Conservation (phyloP, 2,329 filamentous ascomycete species). For the Colletotrichum horii region DNA sequence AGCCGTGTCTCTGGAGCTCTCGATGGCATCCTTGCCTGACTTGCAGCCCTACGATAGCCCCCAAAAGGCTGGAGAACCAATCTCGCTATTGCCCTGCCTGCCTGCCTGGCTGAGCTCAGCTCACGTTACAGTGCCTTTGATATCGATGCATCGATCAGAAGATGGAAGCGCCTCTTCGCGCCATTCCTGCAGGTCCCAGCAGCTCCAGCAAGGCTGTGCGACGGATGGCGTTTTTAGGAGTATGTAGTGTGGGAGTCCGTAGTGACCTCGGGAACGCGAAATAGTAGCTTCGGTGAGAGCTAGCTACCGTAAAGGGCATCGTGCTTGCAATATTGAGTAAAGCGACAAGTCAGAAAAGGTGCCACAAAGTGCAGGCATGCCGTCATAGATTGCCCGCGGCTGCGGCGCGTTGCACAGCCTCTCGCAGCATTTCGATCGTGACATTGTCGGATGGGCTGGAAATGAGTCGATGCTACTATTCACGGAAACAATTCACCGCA, state of each 20-base stretch:
- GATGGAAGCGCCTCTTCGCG: not conserved
- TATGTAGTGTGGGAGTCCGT: not conserved
- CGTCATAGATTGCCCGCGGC: conserved; percentile 3
- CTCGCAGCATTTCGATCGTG: not conserved
- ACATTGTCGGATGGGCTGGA: not conserved
- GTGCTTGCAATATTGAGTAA: conserved; percentile 1
- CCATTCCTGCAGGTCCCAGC: conserved; percentile 1
- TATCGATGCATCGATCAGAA: not conserved
- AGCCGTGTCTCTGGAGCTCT: not conserved
- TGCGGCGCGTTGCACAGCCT: conserved; percentile 13
- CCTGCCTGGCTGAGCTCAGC: not conserved
- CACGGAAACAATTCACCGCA: not conserved
- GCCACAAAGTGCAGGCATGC: not conserved
- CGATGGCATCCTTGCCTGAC: not conserved
- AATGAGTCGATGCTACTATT: not conserved
- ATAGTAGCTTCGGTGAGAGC: not conserved
- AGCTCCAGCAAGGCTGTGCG: conserved; percentile 1
- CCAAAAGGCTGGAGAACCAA: not conserved
- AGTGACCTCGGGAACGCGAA: not conserved
- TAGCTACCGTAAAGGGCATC: conserved; percentile 5
- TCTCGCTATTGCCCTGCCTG: not conserved
- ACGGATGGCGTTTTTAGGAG: not conserved
- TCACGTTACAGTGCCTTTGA: not conserved
- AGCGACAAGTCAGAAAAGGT: not conserved
- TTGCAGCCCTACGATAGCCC: not conserved